Conservation (phyloP, 352 stramenopile genomes). For the Plasmopara viticola region DNA sequence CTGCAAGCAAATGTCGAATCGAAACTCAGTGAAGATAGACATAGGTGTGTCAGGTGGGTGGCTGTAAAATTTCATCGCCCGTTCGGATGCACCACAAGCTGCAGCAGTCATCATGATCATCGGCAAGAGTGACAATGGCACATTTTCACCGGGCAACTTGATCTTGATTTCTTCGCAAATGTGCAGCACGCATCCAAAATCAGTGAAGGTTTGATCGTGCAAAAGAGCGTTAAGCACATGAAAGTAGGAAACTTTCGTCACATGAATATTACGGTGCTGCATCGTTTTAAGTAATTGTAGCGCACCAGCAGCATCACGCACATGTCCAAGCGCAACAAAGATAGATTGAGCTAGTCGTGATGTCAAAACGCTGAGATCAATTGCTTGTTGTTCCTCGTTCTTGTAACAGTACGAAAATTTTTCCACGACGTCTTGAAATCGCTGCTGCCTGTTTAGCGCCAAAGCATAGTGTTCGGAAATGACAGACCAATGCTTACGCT, state of each 20-base stretch:
- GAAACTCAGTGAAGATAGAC: slow-evolving; percentile 44
- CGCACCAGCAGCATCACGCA: slow-evolving; percentile 27
- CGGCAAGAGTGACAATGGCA: slow-evolving; percentile 51
- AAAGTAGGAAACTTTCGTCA: slow-evolving; percentile 53
- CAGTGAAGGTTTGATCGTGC: slow-evolving; percentile 35
- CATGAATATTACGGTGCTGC: slow-evolving; percentile 22
- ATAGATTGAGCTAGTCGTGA: slow-evolving; percentile 39
- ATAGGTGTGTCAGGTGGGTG: slow-evolving; percentile 33
- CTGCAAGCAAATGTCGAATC: slow-evolving; percentile 64
- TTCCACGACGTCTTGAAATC: slow-evolving; percentile 50
- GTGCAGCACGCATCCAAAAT: slow-evolving; percentile 46
- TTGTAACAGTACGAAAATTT: slow-evolving; percentile 26
- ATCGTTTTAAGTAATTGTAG: slow-evolving; percentile 34
- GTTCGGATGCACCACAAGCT: slow-evolving; percentile 40
- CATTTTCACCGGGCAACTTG: slow-evolving; percentile 23
- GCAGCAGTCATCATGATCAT: slow-evolving; percentile 55
- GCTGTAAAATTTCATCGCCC: slow-evolving; percentile 60
- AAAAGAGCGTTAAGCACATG: slow-evolving; percentile 52
- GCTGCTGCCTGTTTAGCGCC: slow-evolving; percentile 41
- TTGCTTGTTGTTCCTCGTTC: background rate
- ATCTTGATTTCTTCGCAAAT: slow-evolving; percentile 50
- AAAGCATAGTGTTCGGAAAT: slow-evolving; percentile 51
- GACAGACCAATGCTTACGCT: slow-evolving; percentile 36
- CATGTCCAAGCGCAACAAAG: slow-evolving; percentile 44
- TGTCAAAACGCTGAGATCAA: slow-evolving; percentile 25